Evolutionary conservation across 2,329 filamentous ascomycete species (phyloP), one percentile per base, ranked within the genome.

Genomic region (Sarocladium brachiariae): DNA sequence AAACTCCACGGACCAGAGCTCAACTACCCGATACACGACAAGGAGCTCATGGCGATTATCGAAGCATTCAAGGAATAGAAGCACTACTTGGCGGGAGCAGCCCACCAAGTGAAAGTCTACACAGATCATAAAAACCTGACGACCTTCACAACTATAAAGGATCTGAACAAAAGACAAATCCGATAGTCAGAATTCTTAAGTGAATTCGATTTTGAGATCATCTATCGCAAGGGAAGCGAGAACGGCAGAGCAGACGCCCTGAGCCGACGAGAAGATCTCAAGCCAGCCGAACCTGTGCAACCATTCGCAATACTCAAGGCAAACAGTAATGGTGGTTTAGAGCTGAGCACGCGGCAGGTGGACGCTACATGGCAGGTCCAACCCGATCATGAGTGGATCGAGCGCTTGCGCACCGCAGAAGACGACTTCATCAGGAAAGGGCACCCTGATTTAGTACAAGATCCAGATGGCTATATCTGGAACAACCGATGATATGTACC

Each of bases 41-140:
- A 53, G 27, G 37, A 50, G 49, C 31, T 53, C 14, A 35, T 51
- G 11, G 50, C 25, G 14, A 51, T 53, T 30, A 41, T 53, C n/a
- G 24, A 50, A 27, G 31, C 34, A 46, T 39, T 53, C 38, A 38
- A 43, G 23, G 39, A 47, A 53, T 53, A 56, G 59, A 19, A 59
- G 61, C 52, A 60, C 56, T 23, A 39, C 10, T 14, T 52, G 53
- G 1, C 51, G 56, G 53, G n/a, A 57, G 38, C 38, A 38, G 19
- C 14, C 35, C 16, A 48, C 38, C 57, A n/a, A 53, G 34, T 49
- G 25, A 43, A 52, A 7, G 24, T 54, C 43, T 54, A 56, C n/a
- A 50, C 27, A 46, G 25, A 51, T 51, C 30, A 45, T 46, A 45
- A 46, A 23, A 51, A 45, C 25, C 21, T 51, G 9, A 25, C 37